Base-by-base conservation (phyloP, 2,329 filamentous ascomycete species). In the Sporothrix pallida region DNA sequence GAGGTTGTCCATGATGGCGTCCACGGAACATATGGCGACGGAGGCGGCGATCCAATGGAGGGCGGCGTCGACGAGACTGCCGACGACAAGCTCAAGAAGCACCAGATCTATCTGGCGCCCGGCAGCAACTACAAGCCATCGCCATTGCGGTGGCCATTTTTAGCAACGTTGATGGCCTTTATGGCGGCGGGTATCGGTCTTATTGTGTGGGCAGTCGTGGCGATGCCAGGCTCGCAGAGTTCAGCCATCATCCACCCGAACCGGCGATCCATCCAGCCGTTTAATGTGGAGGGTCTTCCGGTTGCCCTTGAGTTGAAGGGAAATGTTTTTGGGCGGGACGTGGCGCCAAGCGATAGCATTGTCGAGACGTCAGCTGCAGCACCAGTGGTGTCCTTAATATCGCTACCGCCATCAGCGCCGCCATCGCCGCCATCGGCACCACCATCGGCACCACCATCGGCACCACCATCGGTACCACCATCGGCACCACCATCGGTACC, bases 121-220 rank as follows among this genome's bases (percentile, higher is more conserved):
- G 50, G 70, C n/a, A 78, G 79, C 1, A 77, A 79, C 75, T 81
- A 82, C 75, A 79, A 79, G 71, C 81, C 81, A 0, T 79, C 76
- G 67, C 76, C 81, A 20, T 73, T 82, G 71, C 77, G 77, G 74
- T 81, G 80, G 80, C 80, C 79, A 2, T 82, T 82, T 63, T 78
- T 82, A 63, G 52, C 72, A 1, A 23, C 48, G 46, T 73, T 79
- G 65, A 78, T 81, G 23, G 44, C 76, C 1, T 23, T 81, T 2
- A 73, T 82, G 15, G 72, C 76, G 3, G 67, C 76, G 3, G 75
- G 79, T 48, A 80, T 82, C 44, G 77, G 50, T 3, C 44, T 82
- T 62, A 75, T 82, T 17, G 75, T 79, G 44, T 79, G 78, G 52
- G 80, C 79, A 5, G 71, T 78, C 10, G 75, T 77, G 63, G 74